Evolutionary conservation across 2,329 filamentous ascomycete species (phyloP).

Genomic region (Pseudogymnoascus sp.): DNA sequence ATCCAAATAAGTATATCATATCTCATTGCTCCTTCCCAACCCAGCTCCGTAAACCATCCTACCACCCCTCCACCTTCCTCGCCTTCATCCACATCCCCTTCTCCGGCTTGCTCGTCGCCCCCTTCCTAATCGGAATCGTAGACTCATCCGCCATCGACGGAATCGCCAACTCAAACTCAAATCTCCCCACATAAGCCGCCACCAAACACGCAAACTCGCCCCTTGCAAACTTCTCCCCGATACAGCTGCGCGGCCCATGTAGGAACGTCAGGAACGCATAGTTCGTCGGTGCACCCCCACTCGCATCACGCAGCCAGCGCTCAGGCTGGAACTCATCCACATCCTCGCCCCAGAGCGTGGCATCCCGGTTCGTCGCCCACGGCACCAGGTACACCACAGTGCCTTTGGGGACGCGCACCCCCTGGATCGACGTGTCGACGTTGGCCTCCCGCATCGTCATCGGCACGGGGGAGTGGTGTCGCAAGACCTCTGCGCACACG

Average conservation of each 20-base stretch:
- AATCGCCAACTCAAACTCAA: slow-evolving; percentile 48
- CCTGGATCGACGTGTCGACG: slow-evolving; percentile 56
- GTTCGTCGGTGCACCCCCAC: slow-evolving; percentile 66
- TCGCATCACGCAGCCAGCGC: slow-evolving; percentile 58
- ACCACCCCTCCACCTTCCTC: slow-evolving; percentile 62
- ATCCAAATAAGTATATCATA: not conserved
- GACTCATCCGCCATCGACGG: slow-evolving; percentile 46
- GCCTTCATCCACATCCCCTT: slow-evolving; percentile 64
- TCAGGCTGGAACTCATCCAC: slow-evolving; percentile 71
- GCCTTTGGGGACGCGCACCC: slow-evolving; percentile 58
- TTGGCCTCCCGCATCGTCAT: slow-evolving; percentile 56
- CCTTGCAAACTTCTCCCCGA: slow-evolving; percentile 72
- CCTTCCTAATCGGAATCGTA: slow-evolving; percentile 58
- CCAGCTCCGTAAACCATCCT: not conserved
- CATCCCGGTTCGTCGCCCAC: slow-evolving; percentile 61
- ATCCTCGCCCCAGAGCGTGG: slow-evolving; percentile 66
- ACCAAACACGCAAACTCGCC: slow-evolving; percentile 79
- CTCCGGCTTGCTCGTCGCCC: slow-evolving; percentile 63
- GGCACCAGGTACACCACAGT: slow-evolving; percentile 58
- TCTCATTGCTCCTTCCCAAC: not conserved
- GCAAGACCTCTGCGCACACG: slow-evolving; percentile 68
- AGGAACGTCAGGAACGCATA: slow-evolving; percentile 76
- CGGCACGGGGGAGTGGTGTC: slow-evolving; percentile 58
- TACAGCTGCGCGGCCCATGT: slow-evolving; percentile 79
- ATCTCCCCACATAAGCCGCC: slow-evolving; percentile 67